phyloP scores from a whole-genome alignment of 164 flowering plant genomes.

The Akebia trifoliata region DNA sequence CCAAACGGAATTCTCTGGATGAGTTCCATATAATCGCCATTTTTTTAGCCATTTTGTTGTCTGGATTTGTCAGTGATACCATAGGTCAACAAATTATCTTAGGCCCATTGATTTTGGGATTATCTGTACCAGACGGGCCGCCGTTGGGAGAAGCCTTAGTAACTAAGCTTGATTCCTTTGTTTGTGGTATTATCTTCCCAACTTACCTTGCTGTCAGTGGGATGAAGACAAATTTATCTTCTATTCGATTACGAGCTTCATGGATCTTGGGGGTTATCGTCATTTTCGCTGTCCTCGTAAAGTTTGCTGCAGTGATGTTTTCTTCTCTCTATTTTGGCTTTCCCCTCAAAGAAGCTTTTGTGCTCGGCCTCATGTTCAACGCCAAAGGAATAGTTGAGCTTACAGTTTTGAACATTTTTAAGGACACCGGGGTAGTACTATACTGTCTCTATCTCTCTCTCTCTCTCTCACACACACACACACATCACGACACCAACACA shows the following conservation, averaged over 20 bases:
- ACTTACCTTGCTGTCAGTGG: slow-evolving; percentile 4
- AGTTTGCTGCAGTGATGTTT: not conserved
- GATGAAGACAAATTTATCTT: not conserved
- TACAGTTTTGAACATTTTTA: slow-evolving; percentile 1
- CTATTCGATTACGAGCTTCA: not conserved
- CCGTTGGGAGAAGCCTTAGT: slow-evolving; percentile 21
- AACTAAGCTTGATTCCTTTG: slow-evolving; percentile 10
- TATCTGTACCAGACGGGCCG: slow-evolving; percentile 28
- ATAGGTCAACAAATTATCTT: slow-evolving; percentile 28
- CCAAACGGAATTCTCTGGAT: slow-evolving; percentile 22
- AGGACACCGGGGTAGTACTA: slow-evolving; percentile 2
- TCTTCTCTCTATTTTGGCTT: slow-evolving; percentile 19
- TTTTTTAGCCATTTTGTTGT: slow-evolving; percentile 8
- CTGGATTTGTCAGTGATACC: slow-evolving; percentile 16
- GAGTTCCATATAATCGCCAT: slow-evolving; percentile 8
- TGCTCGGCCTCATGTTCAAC: slow-evolving; percentile 30
- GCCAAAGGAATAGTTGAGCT: slow-evolving; percentile 29
- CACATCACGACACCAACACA: too few relatives aligned
- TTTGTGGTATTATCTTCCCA: slow-evolving; percentile 11
- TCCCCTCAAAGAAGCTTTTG: slow-evolving; percentile 24
- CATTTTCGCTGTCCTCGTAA: not conserved
- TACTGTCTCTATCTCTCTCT: too few relatives aligned
- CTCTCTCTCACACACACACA: too few relatives aligned
- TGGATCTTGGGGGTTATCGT: not conserved
- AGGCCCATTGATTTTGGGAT: slow-evolving; percentile 38